phyloP scores from a whole-genome alignment of 768 basidiomycete genomes.

The Kwoniella newhampshirensis region DNA sequence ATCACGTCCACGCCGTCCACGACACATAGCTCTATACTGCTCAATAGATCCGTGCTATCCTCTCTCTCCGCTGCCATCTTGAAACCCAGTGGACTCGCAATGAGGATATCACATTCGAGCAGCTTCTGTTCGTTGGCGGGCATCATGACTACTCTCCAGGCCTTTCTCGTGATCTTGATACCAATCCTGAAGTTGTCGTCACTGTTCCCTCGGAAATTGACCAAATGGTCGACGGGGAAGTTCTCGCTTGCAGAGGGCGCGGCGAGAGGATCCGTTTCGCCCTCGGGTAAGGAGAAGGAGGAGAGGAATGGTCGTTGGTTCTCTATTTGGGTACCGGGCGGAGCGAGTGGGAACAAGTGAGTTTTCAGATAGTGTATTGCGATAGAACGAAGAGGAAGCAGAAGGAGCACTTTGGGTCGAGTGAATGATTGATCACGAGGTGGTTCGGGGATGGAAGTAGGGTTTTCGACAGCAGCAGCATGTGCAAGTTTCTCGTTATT shows the following conservation, averaged over 20 bases:
- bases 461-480: conserved; percentile 59
- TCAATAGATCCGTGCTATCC: conserved; percentile 86
- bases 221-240: conserved; percentile 85
- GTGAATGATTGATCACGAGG: conserved; percentile 95
- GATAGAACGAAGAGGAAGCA: conserved; percentile 88
- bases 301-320: conserved; percentile 76
- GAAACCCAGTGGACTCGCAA: conserved; percentile 90
- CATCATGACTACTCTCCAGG: conserved; percentile 58
- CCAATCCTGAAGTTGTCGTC: conserved; percentile 94
- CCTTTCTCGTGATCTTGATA: conserved; percentile 87
- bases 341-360: conserved; percentile 70
- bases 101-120: conserved; percentile 82
- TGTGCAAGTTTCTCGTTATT: conserved; percentile 89
- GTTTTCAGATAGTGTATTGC: conserved; percentile 80
- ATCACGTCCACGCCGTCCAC: conserved; percentile 90
- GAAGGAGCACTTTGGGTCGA: conserved; percentile 85
- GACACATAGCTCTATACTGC: conserved; percentile 87
- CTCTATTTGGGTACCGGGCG: conserved; percentile 74
- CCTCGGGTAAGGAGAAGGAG: conserved; percentile 80
- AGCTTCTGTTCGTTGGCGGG: conserved; percentile 61
- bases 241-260: conserved; percentile 64
- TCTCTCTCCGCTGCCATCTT: conserved; percentile 92
- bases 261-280: conserved; percentile 62
- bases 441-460: conserved; percentile 62
- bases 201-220: conserved; percentile 92